Percentiles rank a stretch among this genome's conserved stretches.
These are phyloP conservation scores for Hypsizygus marmoreus DNA, from an alignment of 768 basidiomycete species.

Conservation along the genomic window DNA sequence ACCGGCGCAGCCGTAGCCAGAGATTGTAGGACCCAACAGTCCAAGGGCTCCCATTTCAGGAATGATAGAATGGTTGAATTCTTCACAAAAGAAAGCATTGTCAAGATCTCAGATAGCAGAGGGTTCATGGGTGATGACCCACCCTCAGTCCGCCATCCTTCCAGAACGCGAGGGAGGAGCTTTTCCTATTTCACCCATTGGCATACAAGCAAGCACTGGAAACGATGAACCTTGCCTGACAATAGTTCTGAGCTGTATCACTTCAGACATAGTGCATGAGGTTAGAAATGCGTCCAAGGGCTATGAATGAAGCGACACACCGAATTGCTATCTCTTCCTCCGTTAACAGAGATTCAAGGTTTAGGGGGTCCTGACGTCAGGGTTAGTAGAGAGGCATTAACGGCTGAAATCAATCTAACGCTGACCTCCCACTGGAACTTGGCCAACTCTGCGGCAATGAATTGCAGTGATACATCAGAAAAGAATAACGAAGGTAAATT, in stretches of 20 bases:
- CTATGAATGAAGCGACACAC: slow-evolving; percentile 40
- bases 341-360: slow-evolving; percentile 75
- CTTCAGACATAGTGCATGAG: slow-evolving; percentile 38
- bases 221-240: slow-evolving; percentile 55
- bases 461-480: no score
- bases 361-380: slow-evolving; percentile 72
- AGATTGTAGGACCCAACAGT: slow-evolving; percentile 87
- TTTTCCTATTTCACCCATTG: slow-evolving; percentile 56
- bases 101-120: background rate
- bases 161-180: slow-evolving; percentile 82
- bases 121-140: slow-evolving; percentile 15
- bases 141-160: slow-evolving; percentile 91
- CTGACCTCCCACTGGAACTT: slow-evolving; percentile 49
- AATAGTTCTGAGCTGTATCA: slow-evolving; percentile 78
- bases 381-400: background rate
- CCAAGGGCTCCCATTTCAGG: slow-evolving; percentile 94
- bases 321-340: slow-evolving; percentile 91
- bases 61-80: slow-evolving; percentile 75
- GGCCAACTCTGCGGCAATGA: slow-evolving; percentile 36
- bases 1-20: slow-evolving; percentile 94
- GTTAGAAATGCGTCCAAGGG: slow-evolving; percentile 4
- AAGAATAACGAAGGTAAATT: background rate
- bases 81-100: slow-evolving; percentile 34
- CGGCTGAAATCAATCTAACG: background rate
- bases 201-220: background rate